Conservation (phyloP, 2,329 filamentous ascomycete genomes). For the Paecilomyces sp. region DNA sequence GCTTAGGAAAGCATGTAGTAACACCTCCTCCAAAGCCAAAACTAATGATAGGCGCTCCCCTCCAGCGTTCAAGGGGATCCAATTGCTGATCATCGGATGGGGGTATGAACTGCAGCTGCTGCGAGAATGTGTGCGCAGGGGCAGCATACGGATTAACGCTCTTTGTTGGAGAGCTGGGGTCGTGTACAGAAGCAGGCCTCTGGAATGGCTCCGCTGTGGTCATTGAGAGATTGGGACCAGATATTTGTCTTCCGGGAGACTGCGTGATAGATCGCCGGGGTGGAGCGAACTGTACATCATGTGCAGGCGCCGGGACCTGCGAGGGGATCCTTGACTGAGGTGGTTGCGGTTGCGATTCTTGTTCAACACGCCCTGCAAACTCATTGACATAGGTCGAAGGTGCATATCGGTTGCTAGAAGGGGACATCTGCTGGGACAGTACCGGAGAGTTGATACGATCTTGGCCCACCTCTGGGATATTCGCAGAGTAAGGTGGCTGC, state of each 20-base stretch:
- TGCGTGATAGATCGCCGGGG: slow-evolving; percentile 50
- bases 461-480: background rate
- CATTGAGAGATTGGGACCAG: slow-evolving; percentile 38
- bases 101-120: slow-evolving; percentile 48
- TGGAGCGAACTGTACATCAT: slow-evolving; percentile 26
- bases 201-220: slow-evolving; percentile 40
- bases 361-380: slow-evolving; percentile 17
- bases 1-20: slow-evolving; percentile 79
- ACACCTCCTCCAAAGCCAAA: slow-evolving; percentile 84
- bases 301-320: slow-evolving; percentile 16
- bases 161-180: slow-evolving; percentile 34
- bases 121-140: slow-evolving; percentile 32
- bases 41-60: slow-evolving; percentile 74
- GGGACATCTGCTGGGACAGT: slow-evolving; percentile 14
- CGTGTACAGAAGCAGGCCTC: slow-evolving; percentile 50
- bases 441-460: slow-evolving; percentile 4
- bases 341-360: slow-evolving; percentile 6
- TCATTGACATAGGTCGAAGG: slow-evolving; percentile 24
- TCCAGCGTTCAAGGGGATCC: slow-evolving; percentile 84
- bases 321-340: slow-evolving; percentile 10
- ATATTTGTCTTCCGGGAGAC: slow-evolving; percentile 50
- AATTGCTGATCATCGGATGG: slow-evolving; percentile 51
- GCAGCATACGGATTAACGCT: slow-evolving; percentile 27
- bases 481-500: slow-evolving; percentile 5
- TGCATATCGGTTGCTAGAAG: slow-evolving; percentile 24